Percentiles rank a stretch among this genome's conserved stretches.
Evolutionary conservation across 192 early-diverging fungal genomes (phyloP).

Genomic region (Linnemannia zychae): DNA sequence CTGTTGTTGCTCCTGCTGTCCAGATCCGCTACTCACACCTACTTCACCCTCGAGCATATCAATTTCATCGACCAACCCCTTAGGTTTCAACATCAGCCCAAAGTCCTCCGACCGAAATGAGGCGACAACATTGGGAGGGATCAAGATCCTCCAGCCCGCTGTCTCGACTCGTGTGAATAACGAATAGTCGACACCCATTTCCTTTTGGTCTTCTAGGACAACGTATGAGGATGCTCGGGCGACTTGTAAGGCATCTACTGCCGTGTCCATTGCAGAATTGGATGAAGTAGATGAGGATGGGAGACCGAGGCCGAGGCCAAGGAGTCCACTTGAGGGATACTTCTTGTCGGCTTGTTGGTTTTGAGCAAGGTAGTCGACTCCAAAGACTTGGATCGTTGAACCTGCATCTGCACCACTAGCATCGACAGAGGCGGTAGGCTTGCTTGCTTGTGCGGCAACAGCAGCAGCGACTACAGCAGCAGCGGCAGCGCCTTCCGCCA

Average conservation of each 20-base stretch:
- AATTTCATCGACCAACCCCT: slow-evolving; percentile 17
- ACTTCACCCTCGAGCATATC: slow-evolving; percentile 7
- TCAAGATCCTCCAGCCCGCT: slow-evolving; percentile 52
- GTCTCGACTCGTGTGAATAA: slow-evolving; percentile 50
- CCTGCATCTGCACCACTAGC: background rate
- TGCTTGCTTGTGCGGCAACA: slow-evolving; percentile 7
- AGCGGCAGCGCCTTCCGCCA: slow-evolving; percentile 2
- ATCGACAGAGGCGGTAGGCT: background rate
- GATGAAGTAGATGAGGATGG: background rate
- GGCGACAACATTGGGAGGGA: slow-evolving; percentile 45
- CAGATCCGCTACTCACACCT: background rate
- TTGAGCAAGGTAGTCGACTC: slow-evolving; percentile 27
- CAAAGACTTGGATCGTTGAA: slow-evolving; percentile 30
- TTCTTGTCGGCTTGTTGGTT: background rate
- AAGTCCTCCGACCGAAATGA: slow-evolving; percentile 52
- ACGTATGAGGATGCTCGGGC: slow-evolving; percentile 42
- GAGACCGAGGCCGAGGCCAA: slow-evolving; percentile 17
- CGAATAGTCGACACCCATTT: slow-evolving; percentile 50
- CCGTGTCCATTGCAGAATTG: background rate
- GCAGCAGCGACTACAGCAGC: slow-evolving; percentile 28
- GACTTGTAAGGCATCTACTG: slow-evolving; percentile 34
- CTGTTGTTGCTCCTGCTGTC: background rate
- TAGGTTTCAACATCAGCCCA: slow-evolving; percentile 52
- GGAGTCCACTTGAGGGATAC: background rate
- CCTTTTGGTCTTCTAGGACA: slow-evolving; percentile 42